These are phyloP conservation scores for Canariomyces notabilis DNA, from an alignment of 2,329 filamentous ascomycete species.

Conservation along the genomic window DNA sequence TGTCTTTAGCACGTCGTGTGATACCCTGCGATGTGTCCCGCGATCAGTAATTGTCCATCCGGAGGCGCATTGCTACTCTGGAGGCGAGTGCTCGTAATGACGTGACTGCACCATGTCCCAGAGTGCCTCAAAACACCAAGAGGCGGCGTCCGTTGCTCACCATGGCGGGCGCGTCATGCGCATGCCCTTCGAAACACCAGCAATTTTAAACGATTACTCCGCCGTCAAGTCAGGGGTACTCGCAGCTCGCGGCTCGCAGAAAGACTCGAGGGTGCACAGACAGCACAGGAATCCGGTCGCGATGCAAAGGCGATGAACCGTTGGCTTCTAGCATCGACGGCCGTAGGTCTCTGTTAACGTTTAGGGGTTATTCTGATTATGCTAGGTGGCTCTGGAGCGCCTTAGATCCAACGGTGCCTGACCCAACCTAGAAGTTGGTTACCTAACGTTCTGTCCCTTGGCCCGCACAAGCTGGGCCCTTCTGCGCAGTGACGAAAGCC, in stretches of 20 bases:
- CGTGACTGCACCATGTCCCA: not conserved
- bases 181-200: conserved; percentile 14
- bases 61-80: not conserved
- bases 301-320: not conserved
- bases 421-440: no score
- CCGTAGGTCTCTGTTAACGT: not conserved
- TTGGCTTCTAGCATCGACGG: conserved; percentile 4
- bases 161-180: conserved; percentile 22
- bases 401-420: conserved; percentile 18
- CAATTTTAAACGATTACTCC: conserved; percentile 7
- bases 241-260: no score
- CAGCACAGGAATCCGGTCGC: not conserved
- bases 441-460: no score
- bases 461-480: conserved; percentile 6
- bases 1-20: conserved; percentile 46
- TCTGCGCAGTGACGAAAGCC: conserved; percentile 21
- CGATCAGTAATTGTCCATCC: conserved; percentile 12
- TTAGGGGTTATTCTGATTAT: no score
- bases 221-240: not conserved
- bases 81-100: not conserved
- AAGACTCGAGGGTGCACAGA: not conserved
- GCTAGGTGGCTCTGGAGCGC: no score
- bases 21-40: conserved; percentile 38
- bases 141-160: conserved; percentile 19
- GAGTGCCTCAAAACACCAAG: not conserved